Percentiles rank a stretch among this genome's conserved stretches.
Conservation (phyloP, 2,329 filamentous ascomycete genomes). For the Xylogone sp. region DNA sequence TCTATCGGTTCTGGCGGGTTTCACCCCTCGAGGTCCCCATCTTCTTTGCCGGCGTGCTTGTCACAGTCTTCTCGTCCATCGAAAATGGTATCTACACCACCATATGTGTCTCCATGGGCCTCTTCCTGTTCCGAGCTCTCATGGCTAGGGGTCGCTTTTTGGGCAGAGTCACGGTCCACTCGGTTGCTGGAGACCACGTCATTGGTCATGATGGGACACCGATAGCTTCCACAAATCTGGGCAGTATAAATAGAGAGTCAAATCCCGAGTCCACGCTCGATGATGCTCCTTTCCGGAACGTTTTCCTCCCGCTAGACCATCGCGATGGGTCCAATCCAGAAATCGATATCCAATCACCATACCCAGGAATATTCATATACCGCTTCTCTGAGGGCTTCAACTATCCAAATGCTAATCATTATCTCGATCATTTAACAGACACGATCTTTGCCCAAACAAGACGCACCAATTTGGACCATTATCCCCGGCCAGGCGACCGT, state of each 20-base stretch:
- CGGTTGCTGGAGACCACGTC: conserved; percentile 72
- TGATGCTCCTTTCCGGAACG: conserved; percentile 59
- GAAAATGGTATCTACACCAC: conserved; percentile 92
- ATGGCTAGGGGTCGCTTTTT: conserved; percentile 82
- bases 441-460: conserved; percentile 69
- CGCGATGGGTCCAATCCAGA: conserved; percentile 88
- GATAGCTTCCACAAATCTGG: conserved; percentile 26
- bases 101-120: conserved; percentile 68
- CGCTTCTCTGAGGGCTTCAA: conserved; percentile 93
- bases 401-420: conserved; percentile 89
- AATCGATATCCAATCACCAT: conserved; percentile 75
- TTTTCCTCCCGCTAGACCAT: conserved; percentile 85
- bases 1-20: conserved; percentile 94
- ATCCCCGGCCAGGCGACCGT: conserved; percentile 66
- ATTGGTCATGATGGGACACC: conserved; percentile 54
- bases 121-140: conserved; percentile 80
- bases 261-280: conserved; percentile 6
- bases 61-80: conserved; percentile 84
- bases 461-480: conserved; percentile 69
- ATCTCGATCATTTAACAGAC: conserved; percentile 72
- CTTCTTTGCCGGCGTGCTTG: conserved; percentile 88
- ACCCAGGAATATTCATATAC: conserved; percentile 94
- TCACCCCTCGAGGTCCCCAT: conserved; percentile 87
- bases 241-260: neutral
- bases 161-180: conserved; percentile 78